Conservation (phyloP, 2,329 filamentous ascomycete genomes). For the Pezicula neosporulosa region DNA sequence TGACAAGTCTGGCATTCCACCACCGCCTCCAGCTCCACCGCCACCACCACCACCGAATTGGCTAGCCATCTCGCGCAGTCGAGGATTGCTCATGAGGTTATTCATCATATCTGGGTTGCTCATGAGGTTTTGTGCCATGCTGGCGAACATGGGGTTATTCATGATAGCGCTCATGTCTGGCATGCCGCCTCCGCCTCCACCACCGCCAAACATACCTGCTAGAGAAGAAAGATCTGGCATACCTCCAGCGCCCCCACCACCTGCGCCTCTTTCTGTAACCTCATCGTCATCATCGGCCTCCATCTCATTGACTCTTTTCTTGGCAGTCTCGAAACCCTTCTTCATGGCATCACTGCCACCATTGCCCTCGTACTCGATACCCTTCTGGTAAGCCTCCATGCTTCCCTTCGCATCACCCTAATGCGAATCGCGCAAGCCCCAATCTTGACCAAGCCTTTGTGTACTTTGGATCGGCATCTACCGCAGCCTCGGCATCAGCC, state of each 20-base stretch:
- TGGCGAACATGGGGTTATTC: constrained; percentile 97
- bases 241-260: constrained; percentile 51
- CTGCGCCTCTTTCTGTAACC: constrained; percentile 45
- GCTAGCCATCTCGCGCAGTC: constrained; percentile 81
- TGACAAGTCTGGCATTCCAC: constrained; percentile 85
- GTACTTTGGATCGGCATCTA: constrained; percentile 84
- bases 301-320: constrained; percentile 80
- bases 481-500: constrained; percentile 86
- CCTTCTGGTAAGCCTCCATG: constrained; percentile 91
- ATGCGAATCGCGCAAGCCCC: constrained; percentile 85
- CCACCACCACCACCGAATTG: constrained; percentile 64
- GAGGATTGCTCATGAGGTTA: constrained; percentile 92
- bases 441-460: constrained; percentile 96
- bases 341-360: constrained; percentile 97
- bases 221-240: constrained; percentile 70
- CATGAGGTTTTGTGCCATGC: constrained; percentile 97
- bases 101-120: constrained; percentile 90
- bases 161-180: constrained; percentile 84
- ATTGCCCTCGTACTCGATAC: constrained; percentile 90
- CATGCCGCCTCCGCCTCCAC: constrained; percentile 68
- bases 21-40: constrained; percentile 32
- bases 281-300: constrained; percentile 49
- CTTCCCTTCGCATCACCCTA: constrained; percentile 88
- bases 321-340: constrained; percentile 93
- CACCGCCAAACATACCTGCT: constrained; percentile 70